Base-by-base conservation (phyloP, 306 rosid species). In the Prunus mume region DNA sequence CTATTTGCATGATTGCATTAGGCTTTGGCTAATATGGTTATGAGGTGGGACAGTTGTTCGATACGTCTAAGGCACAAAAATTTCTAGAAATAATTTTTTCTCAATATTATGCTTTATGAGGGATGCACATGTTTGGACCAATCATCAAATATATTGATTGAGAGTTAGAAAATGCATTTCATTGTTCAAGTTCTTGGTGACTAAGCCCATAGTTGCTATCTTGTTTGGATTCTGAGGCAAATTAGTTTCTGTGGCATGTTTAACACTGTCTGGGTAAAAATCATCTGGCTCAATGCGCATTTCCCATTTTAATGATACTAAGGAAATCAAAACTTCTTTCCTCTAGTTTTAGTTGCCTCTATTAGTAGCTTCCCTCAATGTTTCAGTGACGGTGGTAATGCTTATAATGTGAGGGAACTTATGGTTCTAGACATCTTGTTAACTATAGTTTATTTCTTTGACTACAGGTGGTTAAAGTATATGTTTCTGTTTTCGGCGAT, bases 401-500 rank as follows among this genome's bases (percentile, higher is more conserved):
- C 19, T 65, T 14, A 68, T 69, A 66, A 28, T 64, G 13, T 77
- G 15, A 41, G 12, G 9, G 3, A 58, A 58, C n/a, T 56, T 58
- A 43, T 28, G 13, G 10, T 17, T 43, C 12, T 28, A 5, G 12
- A 63, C 4, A 0, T 38, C 45, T 68, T 10, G 9, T 51, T 73
- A 38, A 65, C 75, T 28, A 27, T 13, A 61, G 24, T 65, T 65
- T 67, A 10, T 63, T 65, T 54, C 19, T 28, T 69, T 74, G 15
- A 25, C 12, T 76, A 38, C 79, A 93, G 96, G 92, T 95, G 72
- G 98, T 87, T 69, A 95, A 87, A 85, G 98, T 95, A 5, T 95
- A 81, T 86, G 92, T 95, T 27, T 95, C 97, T 38, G 96, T 95
- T 76, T 92, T 95, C 13, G 97, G 98, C 13, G 97, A 95, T 78